phyloP scores from a whole-genome alignment of 1,284 basidiomycete species.

The Leccinum angustisporum region DNA sequence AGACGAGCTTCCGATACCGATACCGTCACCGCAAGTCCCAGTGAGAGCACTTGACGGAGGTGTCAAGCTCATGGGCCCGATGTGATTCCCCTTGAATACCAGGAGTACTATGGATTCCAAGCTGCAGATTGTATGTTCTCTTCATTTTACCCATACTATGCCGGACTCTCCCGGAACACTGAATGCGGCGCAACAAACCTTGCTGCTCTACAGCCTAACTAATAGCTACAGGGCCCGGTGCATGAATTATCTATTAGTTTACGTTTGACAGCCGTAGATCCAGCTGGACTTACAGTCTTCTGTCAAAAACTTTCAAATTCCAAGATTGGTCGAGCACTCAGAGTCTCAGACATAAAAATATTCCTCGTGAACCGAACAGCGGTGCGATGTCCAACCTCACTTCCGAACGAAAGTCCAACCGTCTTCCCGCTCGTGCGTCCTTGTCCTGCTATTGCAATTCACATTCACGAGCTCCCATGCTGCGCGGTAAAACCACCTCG shows the following conservation, averaged over 20 bases:
- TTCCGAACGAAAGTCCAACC: neutral
- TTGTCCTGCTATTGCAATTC: neutral
- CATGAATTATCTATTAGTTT: too few species aligned
- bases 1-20: neutral
- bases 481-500: neutral
- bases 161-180: neutral
- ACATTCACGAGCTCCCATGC: neutral
- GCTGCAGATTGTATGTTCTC: neutral
- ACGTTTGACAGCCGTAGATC: neutral
- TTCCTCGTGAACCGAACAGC: neutral
- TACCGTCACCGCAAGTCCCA: neutral
- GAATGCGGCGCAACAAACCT: neutral
- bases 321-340: neutral
- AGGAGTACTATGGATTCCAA: neutral
- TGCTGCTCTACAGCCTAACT: neutral
- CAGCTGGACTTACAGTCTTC: neutral
- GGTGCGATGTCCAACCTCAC: neutral
- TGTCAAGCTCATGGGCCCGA: neutral
- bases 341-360: neutral
- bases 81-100: conserved; percentile 3
- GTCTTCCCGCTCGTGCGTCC: neutral
- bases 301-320: neutral
- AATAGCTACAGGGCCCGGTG: neutral
- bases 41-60: conserved; percentile 7
- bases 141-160: neutral